phyloP scores from a whole-genome alignment of 352 stramenopile genomes.

The Globisporangium abappressorium region DNA sequence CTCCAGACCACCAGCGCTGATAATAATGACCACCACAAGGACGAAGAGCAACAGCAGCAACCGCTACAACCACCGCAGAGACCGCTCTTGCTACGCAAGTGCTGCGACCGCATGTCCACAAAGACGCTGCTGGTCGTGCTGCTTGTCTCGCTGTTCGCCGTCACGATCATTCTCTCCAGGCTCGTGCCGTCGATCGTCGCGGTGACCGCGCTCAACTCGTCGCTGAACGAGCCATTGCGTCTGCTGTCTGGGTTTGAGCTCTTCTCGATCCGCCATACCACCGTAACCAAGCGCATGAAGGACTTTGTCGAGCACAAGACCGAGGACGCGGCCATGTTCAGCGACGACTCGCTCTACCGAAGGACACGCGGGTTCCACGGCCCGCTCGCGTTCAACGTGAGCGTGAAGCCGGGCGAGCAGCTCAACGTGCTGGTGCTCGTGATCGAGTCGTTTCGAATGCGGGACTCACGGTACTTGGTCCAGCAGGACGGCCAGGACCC shows the following conservation, averaged over 20 bases:
- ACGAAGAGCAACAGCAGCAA: conserved; percentile 10
- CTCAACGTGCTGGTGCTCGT: conserved; percentile 68
- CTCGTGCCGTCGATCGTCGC: conserved; percentile 45
- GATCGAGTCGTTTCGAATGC: conserved; percentile 61
- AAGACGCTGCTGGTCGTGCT: conserved; percentile 20
- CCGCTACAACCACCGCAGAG: neutral
- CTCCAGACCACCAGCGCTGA: conserved; percentile 6
- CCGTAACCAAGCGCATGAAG: conserved; percentile 24
- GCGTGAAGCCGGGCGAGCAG: conserved; percentile 29
- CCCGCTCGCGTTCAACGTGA: conserved; percentile 51
- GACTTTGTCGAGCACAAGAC: conserved; percentile 49
- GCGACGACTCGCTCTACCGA: conserved; percentile 41
- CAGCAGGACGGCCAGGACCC: conserved; percentile 17
- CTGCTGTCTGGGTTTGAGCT: conserved; percentile 33
- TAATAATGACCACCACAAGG: conserved; percentile 11
- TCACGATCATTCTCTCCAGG: conserved; percentile 30
- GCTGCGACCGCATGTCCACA: conserved; percentile 21
- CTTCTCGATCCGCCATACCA: conserved; percentile 13
- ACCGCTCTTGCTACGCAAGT: conserved; percentile 1
- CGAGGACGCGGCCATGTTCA: conserved; percentile 37
- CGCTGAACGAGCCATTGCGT: conserved; percentile 45
- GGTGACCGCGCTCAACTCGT: conserved; percentile 51
- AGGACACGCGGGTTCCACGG: conserved; percentile 49
- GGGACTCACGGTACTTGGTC: conserved; percentile 54
- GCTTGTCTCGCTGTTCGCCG: conserved; percentile 18